Evolutionary conservation across 352 stramenopile species (phyloP), one percentile per base, ranked within the genome.

Genomic region (Pythium myriotylum): DNA sequence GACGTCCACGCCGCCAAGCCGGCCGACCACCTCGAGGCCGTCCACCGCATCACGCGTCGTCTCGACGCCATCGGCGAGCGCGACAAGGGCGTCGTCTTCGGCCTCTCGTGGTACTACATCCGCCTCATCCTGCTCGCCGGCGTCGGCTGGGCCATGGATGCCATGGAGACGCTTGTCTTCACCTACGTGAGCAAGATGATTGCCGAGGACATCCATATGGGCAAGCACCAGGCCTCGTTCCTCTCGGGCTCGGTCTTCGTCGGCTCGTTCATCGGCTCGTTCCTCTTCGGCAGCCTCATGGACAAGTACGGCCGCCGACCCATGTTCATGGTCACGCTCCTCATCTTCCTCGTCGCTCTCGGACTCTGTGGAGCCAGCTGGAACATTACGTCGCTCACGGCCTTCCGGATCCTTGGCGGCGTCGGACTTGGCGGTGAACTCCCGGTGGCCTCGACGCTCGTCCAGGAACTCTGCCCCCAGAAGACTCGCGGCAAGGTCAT

Each of bases 151-250:
- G 83, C 83, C 48, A 85, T 92, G 64, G 75, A 92, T 62, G 79
- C 83, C 40, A 88, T 88, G 76, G 80, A 90, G 65, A 88, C 75
- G 23, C 85, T 89, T 49, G 51, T 91, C 46, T 89, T 91, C 52
- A 86, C 67, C 20, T 91, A 89, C 72, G 72, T 72, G 41, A 54
- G 59, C 12, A 16, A 14, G 17, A 64, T 84, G 52, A 84, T 86
- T 48, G 46, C 17, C 3, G 45, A 74, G 26, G 77, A 88, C 63
- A 85, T 88, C 29, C n/a, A 65, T 12, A 63, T 71, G 66, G 76
- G 67, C 41, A 26, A 57, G 10, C 59, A 66, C 22, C 63, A 86
- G 19, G 57, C 19, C 9, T 76, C 66, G 37, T 88, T 86, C 65
- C 67, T 84, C 33, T 59, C 66, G 26, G 80, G 77, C 24, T 72